Conservation (phyloP, 1,284 basidiomycete genomes). For the Puccinia novopanici region DNA sequence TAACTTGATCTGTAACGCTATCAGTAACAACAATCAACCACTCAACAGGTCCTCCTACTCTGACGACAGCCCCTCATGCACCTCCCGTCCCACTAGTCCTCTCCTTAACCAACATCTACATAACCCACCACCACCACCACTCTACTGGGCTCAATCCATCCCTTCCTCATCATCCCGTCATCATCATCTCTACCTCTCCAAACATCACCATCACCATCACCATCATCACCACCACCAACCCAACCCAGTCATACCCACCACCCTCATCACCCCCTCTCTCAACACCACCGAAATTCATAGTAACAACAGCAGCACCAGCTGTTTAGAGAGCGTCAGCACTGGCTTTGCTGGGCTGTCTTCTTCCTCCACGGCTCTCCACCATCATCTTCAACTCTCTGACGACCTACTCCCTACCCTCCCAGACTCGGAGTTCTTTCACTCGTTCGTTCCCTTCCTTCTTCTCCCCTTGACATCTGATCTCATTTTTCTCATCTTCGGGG, state of each 20-base stretch:
- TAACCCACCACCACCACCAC: constrained; percentile 4
- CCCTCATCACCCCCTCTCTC: constrained; percentile 5
- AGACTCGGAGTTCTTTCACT: constrained; percentile 42
- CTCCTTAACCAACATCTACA: not conserved
- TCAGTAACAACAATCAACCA: not conserved
- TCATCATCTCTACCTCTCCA: constrained; percentile 1
- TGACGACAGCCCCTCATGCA: constrained; percentile 13
- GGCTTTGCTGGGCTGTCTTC: not conserved
- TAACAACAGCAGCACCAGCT: constrained; percentile 8
- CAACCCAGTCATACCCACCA: not conserved
- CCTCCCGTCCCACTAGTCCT: constrained; percentile 13
- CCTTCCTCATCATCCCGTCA: not conserved
- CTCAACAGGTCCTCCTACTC: constrained; percentile 4
- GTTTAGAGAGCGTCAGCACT: constrained; percentile 13
- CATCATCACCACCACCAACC: constrained; percentile 8
- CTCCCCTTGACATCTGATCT: too few relatives aligned
- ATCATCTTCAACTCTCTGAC: constrained; percentile 23
- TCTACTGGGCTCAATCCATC: constrained; percentile 20
- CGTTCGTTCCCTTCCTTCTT: constrained; percentile 25
- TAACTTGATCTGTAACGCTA: not conserved
- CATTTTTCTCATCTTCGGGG: too few relatives aligned
- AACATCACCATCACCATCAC: constrained; percentile 26
- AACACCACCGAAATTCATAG: not conserved
- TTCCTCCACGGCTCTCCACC: not conserved
- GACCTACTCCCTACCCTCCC: not conserved